Evolutionary conservation across 164 flowering plant genomes (phyloP), one percentile per base, ranked within the genome.

Genomic region (Nymphaea thermarum): DNA sequence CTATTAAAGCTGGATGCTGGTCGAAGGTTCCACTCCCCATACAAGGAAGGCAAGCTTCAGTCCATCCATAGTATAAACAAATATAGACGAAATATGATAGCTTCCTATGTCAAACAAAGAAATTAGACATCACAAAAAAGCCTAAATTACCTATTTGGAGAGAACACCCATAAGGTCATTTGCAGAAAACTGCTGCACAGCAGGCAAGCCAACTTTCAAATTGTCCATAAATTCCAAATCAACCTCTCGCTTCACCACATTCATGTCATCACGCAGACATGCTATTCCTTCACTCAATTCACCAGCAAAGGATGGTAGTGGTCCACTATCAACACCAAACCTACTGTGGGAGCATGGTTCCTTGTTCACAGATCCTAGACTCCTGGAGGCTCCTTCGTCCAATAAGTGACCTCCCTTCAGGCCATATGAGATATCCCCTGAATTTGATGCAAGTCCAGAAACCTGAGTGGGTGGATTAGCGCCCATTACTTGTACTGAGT

Each of bases 151-250:
- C 87, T 85, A 84, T 75, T 88, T 82, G 14, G 87, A 82, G 76
- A 86, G 81, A 60, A 82, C 84, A 69, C 90, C 75, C 88, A 81
- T 89, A 63, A 82, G 80, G 76, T 86, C 88, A 68, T 71, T 81
- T 12, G 84, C 68, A 64, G 85, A 70, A 68, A 73, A 74, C 4
- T 80, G 76, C 47, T 71, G 84, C 36, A 81, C 43, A 59, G 68
- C 63, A 4, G 83, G 81, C 17, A 71, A 45, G 41, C 81, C 80
- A 62, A 73, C 75, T 68, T 70, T 84, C 43, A 75, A 73, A 79
- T 74, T 77, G 55, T 77, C 84, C 45, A 71, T 11, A 53, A 76
- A 74, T 41, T 85, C 85, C 69, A 79, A 55, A 70, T 66, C 76
- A 53, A 81, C 79, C 75, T 85, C 91, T 71, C 81, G 84, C 82